phyloP scores from a whole-genome alignment of 768 basidiomycete genomes.

The Termitomyces sp. region DNA sequence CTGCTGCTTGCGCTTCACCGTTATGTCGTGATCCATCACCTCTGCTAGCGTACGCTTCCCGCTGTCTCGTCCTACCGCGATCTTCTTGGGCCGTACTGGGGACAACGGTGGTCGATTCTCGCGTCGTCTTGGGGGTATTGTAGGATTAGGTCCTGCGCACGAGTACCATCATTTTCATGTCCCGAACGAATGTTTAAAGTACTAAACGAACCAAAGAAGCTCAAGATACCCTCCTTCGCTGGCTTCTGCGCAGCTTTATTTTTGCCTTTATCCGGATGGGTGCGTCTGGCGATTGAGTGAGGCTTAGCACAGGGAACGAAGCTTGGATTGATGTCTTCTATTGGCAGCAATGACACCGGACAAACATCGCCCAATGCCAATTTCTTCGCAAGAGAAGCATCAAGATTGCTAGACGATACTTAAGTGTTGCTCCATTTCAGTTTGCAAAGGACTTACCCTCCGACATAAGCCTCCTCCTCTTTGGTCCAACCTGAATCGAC shows the following conservation, averaged over 20 bases:
- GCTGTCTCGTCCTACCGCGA: slow-evolving; percentile 49
- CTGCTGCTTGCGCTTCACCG: slow-evolving; percentile 35
- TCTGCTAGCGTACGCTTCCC: slow-evolving; percentile 73
- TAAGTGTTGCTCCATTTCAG: background rate
- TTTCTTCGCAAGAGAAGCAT: slow-evolving; percentile 53
- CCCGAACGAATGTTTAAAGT: background rate
- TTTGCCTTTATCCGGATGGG: slow-evolving; percentile 34
- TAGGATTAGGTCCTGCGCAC: slow-evolving; percentile 35
- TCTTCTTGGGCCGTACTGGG: slow-evolving; percentile 15
- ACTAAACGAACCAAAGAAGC: slow-evolving; percentile 55
- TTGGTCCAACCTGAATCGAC: slow-evolving; percentile 52
- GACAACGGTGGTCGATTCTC: slow-evolving; percentile 8
- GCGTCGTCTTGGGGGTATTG: slow-evolving; percentile 24
- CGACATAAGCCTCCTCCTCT: slow-evolving; percentile 66
- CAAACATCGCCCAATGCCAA: slow-evolving; percentile 67
- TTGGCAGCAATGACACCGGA: slow-evolving; percentile 61
- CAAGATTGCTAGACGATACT: slow-evolving; percentile 47
- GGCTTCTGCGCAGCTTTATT: slow-evolving; percentile 37
- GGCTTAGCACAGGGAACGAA: slow-evolving; percentile 51
- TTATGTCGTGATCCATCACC: slow-evolving; percentile 61
- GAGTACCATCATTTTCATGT: background rate
- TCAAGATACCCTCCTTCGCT: slow-evolving; percentile 38
- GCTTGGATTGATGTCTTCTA: slow-evolving; percentile 73
- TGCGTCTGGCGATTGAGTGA: slow-evolving; percentile 16
- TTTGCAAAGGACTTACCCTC: slow-evolving; percentile 42